phyloP scores from a whole-genome alignment of 208 protist species.

The Balamuthia mandrillaris region DNA sequence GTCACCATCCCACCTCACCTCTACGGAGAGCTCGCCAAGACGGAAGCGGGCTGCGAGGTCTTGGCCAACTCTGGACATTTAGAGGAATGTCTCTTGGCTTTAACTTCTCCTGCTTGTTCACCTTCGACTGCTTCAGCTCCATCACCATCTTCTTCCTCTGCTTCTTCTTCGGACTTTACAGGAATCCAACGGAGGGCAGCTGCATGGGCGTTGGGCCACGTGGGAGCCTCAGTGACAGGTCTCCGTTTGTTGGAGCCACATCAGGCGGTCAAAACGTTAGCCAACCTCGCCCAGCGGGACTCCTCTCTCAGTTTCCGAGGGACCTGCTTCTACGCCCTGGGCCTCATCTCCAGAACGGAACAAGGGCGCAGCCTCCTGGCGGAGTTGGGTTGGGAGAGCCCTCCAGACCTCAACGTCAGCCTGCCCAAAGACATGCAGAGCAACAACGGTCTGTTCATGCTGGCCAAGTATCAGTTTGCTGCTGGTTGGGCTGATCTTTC shows the following conservation, averaged over 20 bases:
- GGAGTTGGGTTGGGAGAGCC: constrained; percentile 43
- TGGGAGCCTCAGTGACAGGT: neutral
- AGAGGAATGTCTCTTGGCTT: neutral
- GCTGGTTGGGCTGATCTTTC: too few relatives aligned
- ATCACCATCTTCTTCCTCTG: too few relatives aligned
- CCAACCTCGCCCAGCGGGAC: constrained; percentile 23
- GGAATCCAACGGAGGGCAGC: too few relatives aligned
- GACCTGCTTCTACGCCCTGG: neutral
- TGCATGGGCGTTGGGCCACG: too few relatives aligned
- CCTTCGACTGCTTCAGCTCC: neutral
- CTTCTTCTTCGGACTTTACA: too few relatives aligned
- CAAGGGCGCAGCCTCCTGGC: neutral
- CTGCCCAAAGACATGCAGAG: constrained; percentile 57
- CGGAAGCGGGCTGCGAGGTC: constrained; percentile 47
- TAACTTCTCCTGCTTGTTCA: too few relatives aligned
- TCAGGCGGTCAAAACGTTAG: neutral
- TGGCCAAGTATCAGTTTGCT: too few relatives aligned
- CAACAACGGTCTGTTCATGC: too few relatives aligned
- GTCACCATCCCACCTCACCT: constrained; percentile 58
- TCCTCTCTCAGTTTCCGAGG: constrained; percentile 40
- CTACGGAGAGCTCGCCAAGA: constrained; percentile 66
- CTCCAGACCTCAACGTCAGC: constrained; percentile 19
- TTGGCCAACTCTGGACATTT: neutral
- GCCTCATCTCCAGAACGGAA: neutral
- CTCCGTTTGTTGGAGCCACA: constrained; percentile 17